These are phyloP conservation scores for Incumbomyces lentus DNA, from an alignment of 2,329 filamentous ascomycete species.

Conservation along the genomic window DNA sequence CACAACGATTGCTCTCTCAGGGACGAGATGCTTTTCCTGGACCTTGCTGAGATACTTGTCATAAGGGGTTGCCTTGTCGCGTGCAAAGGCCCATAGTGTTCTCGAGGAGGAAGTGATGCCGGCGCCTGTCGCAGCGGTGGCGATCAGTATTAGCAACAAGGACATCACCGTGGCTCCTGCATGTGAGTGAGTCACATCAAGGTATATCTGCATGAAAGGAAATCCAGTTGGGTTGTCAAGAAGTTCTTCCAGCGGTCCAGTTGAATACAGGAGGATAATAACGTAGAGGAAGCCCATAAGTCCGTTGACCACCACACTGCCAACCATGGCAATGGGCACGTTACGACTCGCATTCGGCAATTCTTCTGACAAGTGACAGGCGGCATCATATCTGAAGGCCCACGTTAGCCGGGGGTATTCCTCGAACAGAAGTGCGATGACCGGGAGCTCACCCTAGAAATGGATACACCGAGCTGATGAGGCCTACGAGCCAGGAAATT, in stretches of 20 bases:
- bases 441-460: constrained; percentile 15
- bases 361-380: constrained; percentile 32
- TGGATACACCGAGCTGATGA: constrained; percentile 23
- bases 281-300: constrained; percentile 37
- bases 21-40: constrained; percentile 18
- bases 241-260: constrained; percentile 30
- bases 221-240: constrained; percentile 35
- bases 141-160: neutral
- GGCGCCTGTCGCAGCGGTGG: constrained; percentile 22
- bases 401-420: no score
- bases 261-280: constrained; percentile 35
- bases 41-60: constrained; percentile 15
- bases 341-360: constrained; percentile 38
- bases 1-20: constrained; percentile 22
- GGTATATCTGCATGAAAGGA: constrained; percentile 43
- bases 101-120: constrained; percentile 27
- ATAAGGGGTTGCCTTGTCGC: constrained; percentile 32
- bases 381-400: constrained; percentile 9
- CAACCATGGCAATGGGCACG: constrained; percentile 40
- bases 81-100: constrained; percentile 34
- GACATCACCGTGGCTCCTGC: constrained; percentile 37
- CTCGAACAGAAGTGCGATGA: no score
- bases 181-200: constrained; percentile 33
- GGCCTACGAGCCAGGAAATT: constrained; percentile 37
- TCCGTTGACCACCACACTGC: constrained; percentile 39